These are phyloP conservation scores for Boeremia exigua DNA, from an alignment of 2,329 filamentous ascomycete genomes.

Conservation along the genomic window DNA sequence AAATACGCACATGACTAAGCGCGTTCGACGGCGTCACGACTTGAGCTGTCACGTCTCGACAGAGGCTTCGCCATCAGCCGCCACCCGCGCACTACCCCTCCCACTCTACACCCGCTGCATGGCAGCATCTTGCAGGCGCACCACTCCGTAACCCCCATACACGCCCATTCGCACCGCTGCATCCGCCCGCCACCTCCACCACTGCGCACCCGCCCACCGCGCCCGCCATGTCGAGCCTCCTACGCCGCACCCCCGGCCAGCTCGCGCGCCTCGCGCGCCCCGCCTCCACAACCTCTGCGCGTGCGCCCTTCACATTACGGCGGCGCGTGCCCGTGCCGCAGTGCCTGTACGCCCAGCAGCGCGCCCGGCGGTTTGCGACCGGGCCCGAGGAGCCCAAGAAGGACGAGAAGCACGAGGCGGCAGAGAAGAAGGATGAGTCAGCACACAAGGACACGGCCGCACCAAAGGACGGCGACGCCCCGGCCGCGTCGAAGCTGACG, in stretches of 20 bases:
- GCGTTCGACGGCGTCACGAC: conserved; percentile 15
- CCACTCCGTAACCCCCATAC: background rate
- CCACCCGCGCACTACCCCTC: conserved; percentile 8
- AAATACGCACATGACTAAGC: conserved; percentile 5
- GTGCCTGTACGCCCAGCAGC: conserved; percentile 53
- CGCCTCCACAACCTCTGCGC: conserved; percentile 60
- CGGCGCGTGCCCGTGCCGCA: conserved; percentile 50
- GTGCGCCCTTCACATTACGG: conserved; percentile 49
- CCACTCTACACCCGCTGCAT: background rate
- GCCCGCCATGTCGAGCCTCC: conserved; percentile 68
- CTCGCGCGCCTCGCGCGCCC: conserved; percentile 68
- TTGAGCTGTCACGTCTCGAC: conserved; percentile 5
- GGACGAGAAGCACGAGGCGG: conserved; percentile 37
- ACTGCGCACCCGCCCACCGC: conserved; percentile 7
- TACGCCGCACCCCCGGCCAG: conserved; percentile 67
- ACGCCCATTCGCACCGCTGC: background rate
- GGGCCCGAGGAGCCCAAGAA: conserved; percentile 42
- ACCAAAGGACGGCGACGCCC: conserved; percentile 34
- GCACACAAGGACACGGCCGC: conserved; percentile 30
- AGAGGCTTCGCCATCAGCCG: conserved; percentile 18
- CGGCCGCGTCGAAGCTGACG: conserved; percentile 54
- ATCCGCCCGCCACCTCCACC: conserved; percentile 9
- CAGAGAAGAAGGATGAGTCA: conserved; percentile 37
- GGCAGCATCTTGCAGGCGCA: conserved; percentile 5
- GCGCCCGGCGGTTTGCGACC: conserved; percentile 52